Evolutionary conservation across 768 basidiomycete genomes (phyloP).

Genomic region (Floccularia luteovirens): DNA sequence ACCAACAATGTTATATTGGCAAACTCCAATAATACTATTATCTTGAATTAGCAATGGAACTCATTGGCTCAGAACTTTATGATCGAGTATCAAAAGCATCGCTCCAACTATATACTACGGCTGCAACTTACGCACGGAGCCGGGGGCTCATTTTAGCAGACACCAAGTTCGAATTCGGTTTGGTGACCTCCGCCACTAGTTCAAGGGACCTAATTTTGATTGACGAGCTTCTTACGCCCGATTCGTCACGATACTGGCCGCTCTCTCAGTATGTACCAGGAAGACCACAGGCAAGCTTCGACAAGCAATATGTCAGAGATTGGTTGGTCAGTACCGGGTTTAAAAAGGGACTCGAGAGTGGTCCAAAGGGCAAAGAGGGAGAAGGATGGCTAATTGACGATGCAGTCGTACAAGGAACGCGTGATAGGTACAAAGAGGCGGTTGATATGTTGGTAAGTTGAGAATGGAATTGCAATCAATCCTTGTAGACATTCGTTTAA

Average conservation of each 20-base stretch:
- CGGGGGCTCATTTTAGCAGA: conserved; percentile 92
- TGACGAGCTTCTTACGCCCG: conserved; percentile 96
- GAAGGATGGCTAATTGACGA: conserved; percentile 77
- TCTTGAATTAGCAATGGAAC: conserved; percentile 50
- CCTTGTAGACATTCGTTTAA: no score
- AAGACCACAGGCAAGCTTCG: conserved; percentile 80
- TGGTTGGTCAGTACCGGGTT: conserved; percentile 76
- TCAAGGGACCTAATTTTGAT: conserved; percentile 67
- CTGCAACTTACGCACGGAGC: conserved; percentile 63
- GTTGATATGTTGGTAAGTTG: conserved; percentile 45
- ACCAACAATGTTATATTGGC: neutral
- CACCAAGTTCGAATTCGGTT: conserved; percentile 98
- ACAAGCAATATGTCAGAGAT: conserved; percentile 94
- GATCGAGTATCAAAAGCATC: conserved; percentile 50
- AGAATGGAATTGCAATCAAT: no score
- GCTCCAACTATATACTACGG: conserved; percentile 62
- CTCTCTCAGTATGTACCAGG: conserved; percentile 66
- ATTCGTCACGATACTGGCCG: conserved; percentile 97
- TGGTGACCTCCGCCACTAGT: conserved; percentile 31
- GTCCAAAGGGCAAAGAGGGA: conserved; percentile 54
- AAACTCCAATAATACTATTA: no score
- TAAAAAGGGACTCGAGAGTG: conserved; percentile 70
- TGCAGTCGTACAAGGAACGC: conserved; percentile 71
- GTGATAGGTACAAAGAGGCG: conserved; percentile 73
- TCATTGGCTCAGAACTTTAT: conserved; percentile 65